Base-by-base conservation (phyloP, 768 basidiomycete species). In the Boletus reticulatus region DNA sequence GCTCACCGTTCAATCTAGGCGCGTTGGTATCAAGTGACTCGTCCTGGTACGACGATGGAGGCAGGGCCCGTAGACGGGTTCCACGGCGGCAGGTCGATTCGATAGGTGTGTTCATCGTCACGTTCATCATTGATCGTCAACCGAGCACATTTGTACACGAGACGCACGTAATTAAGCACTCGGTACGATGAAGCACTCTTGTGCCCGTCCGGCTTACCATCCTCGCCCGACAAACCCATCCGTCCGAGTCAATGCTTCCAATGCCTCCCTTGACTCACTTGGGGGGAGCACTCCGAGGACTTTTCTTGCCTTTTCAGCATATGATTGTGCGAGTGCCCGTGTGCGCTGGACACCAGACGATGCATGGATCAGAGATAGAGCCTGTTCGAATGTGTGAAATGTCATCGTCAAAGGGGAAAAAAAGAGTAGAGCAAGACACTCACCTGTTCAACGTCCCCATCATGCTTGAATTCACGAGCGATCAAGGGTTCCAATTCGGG, bases 291-390 rank as follows among this genome's bases (percentile, higher is more conserved):
- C 69, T 32, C 71, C 72, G 14, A 97, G 76, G 16, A 83, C 81
- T 57, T 88, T 84, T 36, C 82, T 79, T 17, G 95, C 95, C 65
- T 85, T 86, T 37, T 82, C 78, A 0, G 90, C 90, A 64, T 97
- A 92, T 19, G 76, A 72, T 43, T 74, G 73, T 6, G 95, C 95
- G 22, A 98, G 84, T 39, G 82, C 78, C 13, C 83, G 80, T 7
- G 94, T 97, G 34, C 89, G 84, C 56, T 87, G 80, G 36, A 95
- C 75, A 13, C 90, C 94, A 13, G 87, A 84, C 16, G 89, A 90
- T 24, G 77, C 71, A 24, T 79, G 78, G 39, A 57, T 71, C 53
- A 84, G 76, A 27, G 88, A 77, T 39, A 84, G 70, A 12, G 88
- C 89, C 90, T 94, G 59, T 46, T 13, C 31, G 41, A 22, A 19